Evolutionary conservation across 164 flowering plant genomes (phyloP), one percentile per base, ranked within the genome.

Genomic region (Santalum album): DNA sequence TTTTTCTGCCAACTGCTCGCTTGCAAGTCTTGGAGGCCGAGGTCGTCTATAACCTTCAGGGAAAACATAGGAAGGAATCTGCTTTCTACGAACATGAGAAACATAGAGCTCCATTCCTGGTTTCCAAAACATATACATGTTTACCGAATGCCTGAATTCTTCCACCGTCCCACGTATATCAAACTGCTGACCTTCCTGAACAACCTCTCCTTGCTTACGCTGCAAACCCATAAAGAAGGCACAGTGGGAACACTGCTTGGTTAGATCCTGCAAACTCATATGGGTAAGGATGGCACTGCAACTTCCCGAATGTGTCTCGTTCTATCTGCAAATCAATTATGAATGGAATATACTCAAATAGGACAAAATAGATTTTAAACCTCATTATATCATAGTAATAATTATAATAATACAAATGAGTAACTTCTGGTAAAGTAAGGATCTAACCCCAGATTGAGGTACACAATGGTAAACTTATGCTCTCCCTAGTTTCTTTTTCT

Each of bases 241-340:
- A 74, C 80, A 73, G 66, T 94, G 88, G 27, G 83, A 59, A 64
- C 84, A 81, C 53, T 70, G 82, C 69, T 74, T 85, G 22, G 84
- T 76, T 6, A 71, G 60, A 55, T 94, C 96, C 3, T n/a, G 65
- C 56, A 58, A 79, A 87, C 48, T 94, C 90, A 62, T 73, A 74
- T 4, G 97, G 99, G 62, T 86, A 81, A 38, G 96, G 99, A 73
- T 94, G 99, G 66, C 97, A 90, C 64, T 85, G 96, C 77, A 94
- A 65, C 82, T 73, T 82, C 61, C 90, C 95, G 54, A 21, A 63
- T 16, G 97, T 90, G 58, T 90, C 99, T n/a, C 97, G 72, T 66
- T 94, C 99, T 55, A 94, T 87, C 99, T 90, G 83, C 70, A 69
- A 62, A 51, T 29, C 9, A 29, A 3, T 29, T 29, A 3, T n/a